Base-by-base conservation (phyloP, 2,329 filamentous ascomycete genomes). In the Alternaria triticimaculans region DNA sequence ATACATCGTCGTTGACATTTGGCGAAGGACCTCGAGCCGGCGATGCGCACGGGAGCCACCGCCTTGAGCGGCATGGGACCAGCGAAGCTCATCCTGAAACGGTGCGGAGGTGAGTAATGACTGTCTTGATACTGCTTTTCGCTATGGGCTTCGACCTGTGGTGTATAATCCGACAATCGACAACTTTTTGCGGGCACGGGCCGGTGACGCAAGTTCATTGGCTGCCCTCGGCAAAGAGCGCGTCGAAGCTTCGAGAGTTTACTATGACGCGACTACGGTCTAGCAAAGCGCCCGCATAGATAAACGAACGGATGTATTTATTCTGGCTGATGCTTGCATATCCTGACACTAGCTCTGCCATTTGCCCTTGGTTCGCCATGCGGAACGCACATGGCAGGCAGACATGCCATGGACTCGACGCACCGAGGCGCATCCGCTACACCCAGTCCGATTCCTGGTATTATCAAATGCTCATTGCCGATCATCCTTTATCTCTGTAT, bases 51-150 rank as follows among this genome's bases (percentile, higher is more conserved):
- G 37, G 77, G 76, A 33, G 72, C 69, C 15, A 74, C 71, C 48
- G 72, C 72, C 60, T 76, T 78, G 62, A 79, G 67, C 54, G 77
- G 75, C 64, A 78, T 61, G 37, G 77, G 77, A 53, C 74, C 75
- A 62, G 69, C 70, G 51, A 80, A 69, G 67, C 75, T 80, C 79
- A 80, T 80, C 12, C 53, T 78, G 59, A 41, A 30, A 14, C 23
- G 30, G 30, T 41, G 48, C 28, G 18, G 45, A 41, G 51, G 33
- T 58, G 57, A 45, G 21, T 50, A 68, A 60, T 64, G 63, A 67
- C 63, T 56, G 66, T 71, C 63, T 65, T 66, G 62, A 60, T 62
- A 54, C 50, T 63, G 45, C 33, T 46, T 44, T 37, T 30, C 48
- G 49, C 56, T 54, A 26, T 58, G 26, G 18, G 56, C 49, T 64